Evolutionary conservation across 176 grass and related monocot species (phyloP).

Genomic region (Typha latifolia): DNA sequence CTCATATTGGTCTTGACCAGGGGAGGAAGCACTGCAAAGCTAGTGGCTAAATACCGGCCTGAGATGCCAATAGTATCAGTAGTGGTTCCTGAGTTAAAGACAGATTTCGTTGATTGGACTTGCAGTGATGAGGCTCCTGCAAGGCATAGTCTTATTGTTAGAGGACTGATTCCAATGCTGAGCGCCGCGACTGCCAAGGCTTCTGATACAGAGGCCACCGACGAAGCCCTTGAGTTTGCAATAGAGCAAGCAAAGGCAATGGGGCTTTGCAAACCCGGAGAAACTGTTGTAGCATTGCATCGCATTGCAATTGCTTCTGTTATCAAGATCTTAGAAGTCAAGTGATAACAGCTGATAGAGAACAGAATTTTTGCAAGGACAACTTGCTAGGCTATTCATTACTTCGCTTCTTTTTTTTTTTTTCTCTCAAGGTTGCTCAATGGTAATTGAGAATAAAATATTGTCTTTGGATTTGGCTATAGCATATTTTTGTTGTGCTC

Average conservation of each 20-base stretch:
- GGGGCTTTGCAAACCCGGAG: slow-evolving; percentile 47
- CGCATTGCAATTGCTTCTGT: slow-evolving; percentile 60
- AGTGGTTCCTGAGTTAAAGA: slow-evolving; percentile 72
- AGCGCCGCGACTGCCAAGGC: slow-evolving; percentile 62
- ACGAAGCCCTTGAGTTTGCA: slow-evolving; percentile 45
- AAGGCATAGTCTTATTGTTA: slow-evolving; percentile 66
- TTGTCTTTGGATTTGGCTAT: too few relatives aligned
- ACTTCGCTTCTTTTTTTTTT: too few relatives aligned
- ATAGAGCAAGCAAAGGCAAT: slow-evolving; percentile 37
- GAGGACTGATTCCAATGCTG: slow-evolving; percentile 66
- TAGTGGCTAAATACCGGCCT: slow-evolving; percentile 75
- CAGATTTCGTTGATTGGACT: slow-evolving; percentile 56
- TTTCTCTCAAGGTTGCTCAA: too few relatives aligned
- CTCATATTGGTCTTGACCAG: slow-evolving; percentile 66
- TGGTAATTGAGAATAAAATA: too few relatives aligned
- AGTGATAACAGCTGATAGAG: slow-evolving; percentile 6
- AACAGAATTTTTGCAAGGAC: too few relatives aligned
- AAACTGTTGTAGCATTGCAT: slow-evolving; percentile 62
- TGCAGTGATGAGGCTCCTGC: slow-evolving; percentile 69
- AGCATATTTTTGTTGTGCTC: too few relatives aligned
- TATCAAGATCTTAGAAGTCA: slow-evolving; percentile 63
- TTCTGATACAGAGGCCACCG: slow-evolving; percentile 53
- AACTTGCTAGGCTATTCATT: too few relatives aligned
- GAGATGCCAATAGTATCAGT: slow-evolving; percentile 68
- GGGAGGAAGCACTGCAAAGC: slow-evolving; percentile 70